Conservation (phyloP, 306 rosid genomes). For the Echinosophora koreensis region DNA sequence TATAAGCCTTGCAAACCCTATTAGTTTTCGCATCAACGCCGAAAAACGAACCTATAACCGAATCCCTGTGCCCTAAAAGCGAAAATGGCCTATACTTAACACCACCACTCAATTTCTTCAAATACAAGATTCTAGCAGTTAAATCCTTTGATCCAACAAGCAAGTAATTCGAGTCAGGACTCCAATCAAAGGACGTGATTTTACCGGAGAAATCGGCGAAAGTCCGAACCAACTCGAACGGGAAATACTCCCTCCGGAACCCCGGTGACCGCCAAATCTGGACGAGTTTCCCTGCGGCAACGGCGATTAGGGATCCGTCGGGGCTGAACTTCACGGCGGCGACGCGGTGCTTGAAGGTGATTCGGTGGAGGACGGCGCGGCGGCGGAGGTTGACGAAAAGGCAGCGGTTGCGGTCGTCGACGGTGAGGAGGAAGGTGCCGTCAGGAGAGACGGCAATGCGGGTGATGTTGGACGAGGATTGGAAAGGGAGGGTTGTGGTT, state of each 20-base stretch:
- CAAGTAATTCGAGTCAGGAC: slow-evolving; percentile 74
- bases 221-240: slow-evolving; percentile 75
- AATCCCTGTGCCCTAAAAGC: slow-evolving; percentile 87
- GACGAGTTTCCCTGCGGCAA: slow-evolving; percentile 77
- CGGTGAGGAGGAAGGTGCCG: slow-evolving; percentile 75
- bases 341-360: slow-evolving; percentile 75
- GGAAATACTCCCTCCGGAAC: slow-evolving; percentile 67
- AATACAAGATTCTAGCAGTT: slow-evolving; percentile 68
- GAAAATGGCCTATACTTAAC: slow-evolving; percentile 63
- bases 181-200: slow-evolving; percentile 77
- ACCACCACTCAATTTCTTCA: slow-evolving; percentile 53
- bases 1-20: slow-evolving; percentile 71
- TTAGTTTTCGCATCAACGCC: slow-evolving; percentile 69
- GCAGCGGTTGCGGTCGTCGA: slow-evolving; percentile 82
- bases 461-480: slow-evolving; percentile 78
- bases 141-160: slow-evolving; percentile 86
- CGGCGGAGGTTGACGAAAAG: slow-evolving; percentile 88
- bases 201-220: slow-evolving; percentile 73
- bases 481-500: slow-evolving; percentile 74
- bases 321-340: slow-evolving; percentile 72
- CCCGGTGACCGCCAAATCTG: slow-evolving; percentile 94
- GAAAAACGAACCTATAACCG: slow-evolving; percentile 77
- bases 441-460: slow-evolving; percentile 86
- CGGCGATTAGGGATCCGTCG: slow-evolving; percentile 68
- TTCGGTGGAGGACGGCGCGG: slow-evolving; percentile 83